These are phyloP conservation scores for Aspergillus candidus DNA, from an alignment of 2,329 filamentous ascomycete genomes.

Conservation along the genomic window DNA sequence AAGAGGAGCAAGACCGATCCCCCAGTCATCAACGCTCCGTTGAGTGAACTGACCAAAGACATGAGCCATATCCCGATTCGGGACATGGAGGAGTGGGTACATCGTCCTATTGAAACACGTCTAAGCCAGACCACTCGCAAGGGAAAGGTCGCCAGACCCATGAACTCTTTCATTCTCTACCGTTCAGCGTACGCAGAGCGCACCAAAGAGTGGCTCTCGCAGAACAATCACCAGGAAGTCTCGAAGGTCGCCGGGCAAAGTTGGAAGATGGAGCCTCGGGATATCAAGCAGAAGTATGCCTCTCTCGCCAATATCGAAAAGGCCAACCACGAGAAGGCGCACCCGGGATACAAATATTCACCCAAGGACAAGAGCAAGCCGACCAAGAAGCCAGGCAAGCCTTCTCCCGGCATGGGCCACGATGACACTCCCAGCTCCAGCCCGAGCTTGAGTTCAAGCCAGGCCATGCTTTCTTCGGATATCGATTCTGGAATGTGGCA, in stretches of 20 bases:
- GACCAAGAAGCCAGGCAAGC: slow-evolving; percentile 37
- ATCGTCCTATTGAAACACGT: slow-evolving; percentile 61
- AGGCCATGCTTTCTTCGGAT: slow-evolving; percentile 23
- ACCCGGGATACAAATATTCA: slow-evolving; percentile 90
- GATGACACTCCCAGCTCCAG: slow-evolving; percentile 14
- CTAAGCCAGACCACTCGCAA: slow-evolving; percentile 63
- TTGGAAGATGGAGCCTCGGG: slow-evolving; percentile 75
- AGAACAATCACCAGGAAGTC: slow-evolving; percentile 91
- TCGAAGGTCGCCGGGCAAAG: slow-evolving; percentile 80
- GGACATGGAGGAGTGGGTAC: slow-evolving; percentile 76
- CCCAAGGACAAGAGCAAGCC: slow-evolving; percentile 60
- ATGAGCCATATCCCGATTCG: slow-evolving; percentile 53
- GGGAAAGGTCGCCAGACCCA: slow-evolving; percentile 80
- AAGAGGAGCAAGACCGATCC: slow-evolving; percentile 6
- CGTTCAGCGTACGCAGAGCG: slow-evolving; percentile 85
- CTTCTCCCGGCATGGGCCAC: slow-evolving; percentile 24
- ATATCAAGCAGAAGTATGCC: slow-evolving; percentile 69
- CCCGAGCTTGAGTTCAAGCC: slow-evolving; percentile 17
- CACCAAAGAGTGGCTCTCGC: slow-evolving; percentile 70
- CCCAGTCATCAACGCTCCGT: slow-evolving; percentile 14
- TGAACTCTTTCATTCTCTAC: slow-evolving; percentile 99
- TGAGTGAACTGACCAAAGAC: slow-evolving; percentile 28
- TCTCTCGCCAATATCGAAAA: slow-evolving; percentile 73
- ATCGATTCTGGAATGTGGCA: slow-evolving; percentile 20
- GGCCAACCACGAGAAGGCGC: slow-evolving; percentile 74